Conservation (phyloP, 164 flowering plant species). For the Malania oleifera region DNA sequence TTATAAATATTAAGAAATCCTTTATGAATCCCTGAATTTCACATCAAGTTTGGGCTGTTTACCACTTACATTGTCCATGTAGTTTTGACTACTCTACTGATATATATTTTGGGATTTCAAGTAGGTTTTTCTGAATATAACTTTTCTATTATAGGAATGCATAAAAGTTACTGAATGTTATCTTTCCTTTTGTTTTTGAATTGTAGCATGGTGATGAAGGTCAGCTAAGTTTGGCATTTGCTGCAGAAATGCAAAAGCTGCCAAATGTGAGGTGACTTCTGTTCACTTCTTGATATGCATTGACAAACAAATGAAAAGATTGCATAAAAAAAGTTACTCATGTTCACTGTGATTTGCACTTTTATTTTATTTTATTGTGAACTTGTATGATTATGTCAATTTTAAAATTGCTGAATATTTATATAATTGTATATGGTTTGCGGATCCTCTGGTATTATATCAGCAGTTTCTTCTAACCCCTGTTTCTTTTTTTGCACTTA, state of each 20-base stretch:
- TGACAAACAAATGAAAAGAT: background rate
- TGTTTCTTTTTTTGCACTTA: too few species aligned
- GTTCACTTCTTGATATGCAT: background rate
- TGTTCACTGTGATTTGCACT: too few species aligned
- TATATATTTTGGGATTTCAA: background rate
- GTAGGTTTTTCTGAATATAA: too few species aligned
- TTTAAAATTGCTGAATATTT: too few species aligned
- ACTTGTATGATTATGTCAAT: too few species aligned
- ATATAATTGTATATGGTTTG: too few species aligned
- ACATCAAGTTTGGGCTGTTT: background rate
- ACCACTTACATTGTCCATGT: background rate
- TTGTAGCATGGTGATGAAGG: constrained; percentile 97
- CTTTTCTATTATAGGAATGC: too few species aligned
- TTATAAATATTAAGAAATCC: background rate
- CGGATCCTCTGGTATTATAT: too few species aligned
- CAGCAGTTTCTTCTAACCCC: too few species aligned
- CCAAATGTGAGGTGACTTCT: constrained; percentile 68
- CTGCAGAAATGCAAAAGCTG: constrained; percentile 75
- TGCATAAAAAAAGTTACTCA: too few species aligned
- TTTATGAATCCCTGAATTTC: background rate
- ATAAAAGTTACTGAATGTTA: constrained; percentile 1
- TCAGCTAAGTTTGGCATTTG: constrained; percentile 58
- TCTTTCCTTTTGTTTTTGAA: constrained; percentile 11
- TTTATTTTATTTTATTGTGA: too few species aligned
- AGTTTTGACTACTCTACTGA: background rate